These are phyloP conservation scores for Xylaria telfairii DNA, from an alignment of 495 filamentous ascomycete species.

Conservation along the genomic window DNA sequence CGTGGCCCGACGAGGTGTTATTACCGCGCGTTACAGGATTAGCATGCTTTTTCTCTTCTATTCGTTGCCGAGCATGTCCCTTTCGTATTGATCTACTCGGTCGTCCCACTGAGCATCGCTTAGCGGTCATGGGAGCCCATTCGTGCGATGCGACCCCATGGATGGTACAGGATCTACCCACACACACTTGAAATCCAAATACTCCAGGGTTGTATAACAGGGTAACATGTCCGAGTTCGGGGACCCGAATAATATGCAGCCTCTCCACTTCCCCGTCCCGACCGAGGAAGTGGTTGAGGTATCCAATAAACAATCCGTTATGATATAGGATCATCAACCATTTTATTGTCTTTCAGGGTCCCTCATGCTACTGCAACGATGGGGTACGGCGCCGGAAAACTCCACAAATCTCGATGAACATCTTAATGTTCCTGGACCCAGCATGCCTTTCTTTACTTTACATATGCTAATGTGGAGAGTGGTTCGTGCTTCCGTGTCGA, in stretches of 20 bases:
- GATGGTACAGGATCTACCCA: conserved; percentile 12
- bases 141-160: conserved; percentile 10
- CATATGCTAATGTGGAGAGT: conserved; percentile 5
- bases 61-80: neutral
- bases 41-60: conserved; percentile 1
- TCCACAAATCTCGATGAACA: conserved; percentile 5
- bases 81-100: neutral
- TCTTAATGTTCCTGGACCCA: conserved; percentile 18
- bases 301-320: conserved; percentile 1
- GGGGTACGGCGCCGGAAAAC: neutral
- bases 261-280: conserved; percentile 15
- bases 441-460: neutral
- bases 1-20: neutral
- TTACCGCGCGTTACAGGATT: neutral
- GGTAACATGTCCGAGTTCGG: conserved; percentile 19
- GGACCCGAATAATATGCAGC: neutral
- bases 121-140: conserved; percentile 3
- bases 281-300: neutral
- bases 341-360: neutral
- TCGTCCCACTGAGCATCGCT: conserved; percentile 6
- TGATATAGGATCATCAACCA: neutral
- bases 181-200: neutral
- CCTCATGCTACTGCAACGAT: neutral
- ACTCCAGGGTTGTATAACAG: conserved; percentile 8
- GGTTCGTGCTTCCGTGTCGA: neutral